Percentiles rank a stretch among this genome's conserved stretches.
Conservation (phyloP, 2,329 filamentous ascomycete genomes). For the Arthrinium puccinioides region DNA sequence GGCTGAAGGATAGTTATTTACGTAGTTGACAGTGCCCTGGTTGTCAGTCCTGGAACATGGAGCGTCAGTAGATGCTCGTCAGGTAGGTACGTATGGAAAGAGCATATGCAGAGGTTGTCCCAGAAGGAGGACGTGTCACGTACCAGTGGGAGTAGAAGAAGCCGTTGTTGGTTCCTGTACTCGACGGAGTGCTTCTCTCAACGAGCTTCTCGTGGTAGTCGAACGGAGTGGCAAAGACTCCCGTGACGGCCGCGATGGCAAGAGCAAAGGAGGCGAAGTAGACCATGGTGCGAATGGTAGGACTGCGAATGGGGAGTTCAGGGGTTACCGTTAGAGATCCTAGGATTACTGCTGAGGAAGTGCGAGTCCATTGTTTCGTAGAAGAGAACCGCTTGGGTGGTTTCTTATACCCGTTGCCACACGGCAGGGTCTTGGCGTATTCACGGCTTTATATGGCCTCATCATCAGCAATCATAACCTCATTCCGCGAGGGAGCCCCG, state of each 20-base stretch:
- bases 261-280: slow-evolving; percentile 19
- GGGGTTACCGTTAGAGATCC: background rate
- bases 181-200: slow-evolving; percentile 18
- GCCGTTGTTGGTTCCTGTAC: slow-evolving; percentile 37
- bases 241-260: slow-evolving; percentile 17
- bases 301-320: background rate
- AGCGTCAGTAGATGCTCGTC: background rate
- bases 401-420: too few relatives aligned
- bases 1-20: background rate
- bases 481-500: too few relatives aligned
- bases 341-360: too few relatives aligned
- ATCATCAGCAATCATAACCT: too few relatives aligned
- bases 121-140: too few relatives aligned
- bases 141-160: slow-evolving; percentile 55
- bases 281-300: slow-evolving; percentile 13
- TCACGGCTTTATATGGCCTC: too few relatives aligned
- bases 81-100: background rate
- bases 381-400: too few relatives aligned
- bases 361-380: too few relatives aligned
- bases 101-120: slow-evolving; percentile 21
- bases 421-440: too few relatives aligned
- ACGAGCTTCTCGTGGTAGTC: slow-evolving; percentile 15
- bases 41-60: slow-evolving; percentile 31
- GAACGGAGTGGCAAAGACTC: slow-evolving; percentile 19
- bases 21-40: slow-evolving; percentile 42